Base-by-base conservation (phyloP, 2,329 filamentous ascomycete genomes). In the Fusarium longipes region DNA sequence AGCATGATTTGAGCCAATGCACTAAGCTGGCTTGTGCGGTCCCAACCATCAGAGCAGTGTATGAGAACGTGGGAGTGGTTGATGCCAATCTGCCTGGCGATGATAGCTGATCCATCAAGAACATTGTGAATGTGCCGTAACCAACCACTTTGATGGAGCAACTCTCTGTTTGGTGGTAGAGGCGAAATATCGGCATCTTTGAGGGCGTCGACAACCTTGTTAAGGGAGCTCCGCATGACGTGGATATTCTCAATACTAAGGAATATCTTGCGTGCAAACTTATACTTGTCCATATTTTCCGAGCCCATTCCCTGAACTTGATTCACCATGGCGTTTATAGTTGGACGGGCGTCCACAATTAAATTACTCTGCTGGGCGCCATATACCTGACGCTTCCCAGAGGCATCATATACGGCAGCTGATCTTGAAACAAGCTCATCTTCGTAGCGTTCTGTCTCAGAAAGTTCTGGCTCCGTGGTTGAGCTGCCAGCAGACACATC, bases 21-120 rank as follows among this genome's bases (percentile, higher is more conserved):
- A 73, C 94, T 96, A 50, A 99, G 85, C 80, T 99, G 96, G 73
- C 93, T 95, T 9, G 96, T 99, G 49, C 96, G 91, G 79, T 99
- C 96, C 96, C 96, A 99, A 6, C 96, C 96, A 78, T 99, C 96
- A 3, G 96, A 98, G 79, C 96, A 99, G 79, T 99, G 96, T 47
- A 99, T 97, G 43, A 99, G 82, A 12, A 97, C 95, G 76, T 99
- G 93, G 2, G 94, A 97, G 75, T 97, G 95, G 68, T 93, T 91
- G 58, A 98, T 89, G 29, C 93, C 96, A 32, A 99, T 90, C 72
- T 96, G 93, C 30, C 92, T 86, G 29, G 94, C 91, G 70, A 98
- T 97, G 57, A 96, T 83, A 47, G 89, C 87, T 8, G 93, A 91
- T 1, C 96, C 96, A 63, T 96, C 92, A 17, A 99, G 82, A 43